Evolutionary conservation across 495 filamentous ascomycete genomes (phyloP).

Genomic region (Aspergillus sparsus): DNA sequence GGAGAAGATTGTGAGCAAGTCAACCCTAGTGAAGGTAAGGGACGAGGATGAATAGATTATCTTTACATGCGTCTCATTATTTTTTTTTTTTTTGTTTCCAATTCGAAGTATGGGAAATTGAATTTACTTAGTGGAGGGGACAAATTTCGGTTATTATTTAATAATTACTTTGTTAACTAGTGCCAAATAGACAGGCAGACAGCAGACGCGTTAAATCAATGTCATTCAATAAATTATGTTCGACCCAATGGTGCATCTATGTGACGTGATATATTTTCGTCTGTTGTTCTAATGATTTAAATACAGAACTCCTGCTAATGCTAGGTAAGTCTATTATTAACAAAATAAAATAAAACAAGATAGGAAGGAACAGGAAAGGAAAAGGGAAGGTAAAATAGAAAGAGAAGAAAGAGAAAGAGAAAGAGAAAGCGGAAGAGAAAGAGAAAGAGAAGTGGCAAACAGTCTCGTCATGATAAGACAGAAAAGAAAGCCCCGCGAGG

Average conservation of each 20-base stretch:
- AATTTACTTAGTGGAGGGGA: too few species aligned
- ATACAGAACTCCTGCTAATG: background rate
- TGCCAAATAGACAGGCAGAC: too few species aligned
- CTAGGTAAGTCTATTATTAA: background rate
- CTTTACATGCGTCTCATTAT: background rate
- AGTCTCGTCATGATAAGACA: too few species aligned
- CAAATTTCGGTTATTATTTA: too few species aligned
- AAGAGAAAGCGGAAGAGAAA: background rate
- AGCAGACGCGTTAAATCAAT: too few species aligned
- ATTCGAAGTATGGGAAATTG: background rate
- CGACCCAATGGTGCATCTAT: too few species aligned
- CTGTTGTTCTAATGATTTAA: too few species aligned
- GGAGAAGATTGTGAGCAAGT: constrained; percentile 24
- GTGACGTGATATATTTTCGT: too few species aligned
- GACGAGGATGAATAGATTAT: background rate
- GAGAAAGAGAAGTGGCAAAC: background rate
- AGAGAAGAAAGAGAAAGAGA: background rate
- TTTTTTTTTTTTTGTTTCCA: constrained; percentile 3
- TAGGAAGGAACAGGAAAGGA: background rate
- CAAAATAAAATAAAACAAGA: background rate
- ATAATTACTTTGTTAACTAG: too few species aligned
- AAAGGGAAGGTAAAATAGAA: too few species aligned
- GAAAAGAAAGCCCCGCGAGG: too few species aligned
- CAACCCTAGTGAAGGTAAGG: constrained; percentile 3
- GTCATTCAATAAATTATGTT: too few species aligned